Conservation (phyloP, 2,329 filamentous ascomycete species). For the Colletotrichum sp. region DNA sequence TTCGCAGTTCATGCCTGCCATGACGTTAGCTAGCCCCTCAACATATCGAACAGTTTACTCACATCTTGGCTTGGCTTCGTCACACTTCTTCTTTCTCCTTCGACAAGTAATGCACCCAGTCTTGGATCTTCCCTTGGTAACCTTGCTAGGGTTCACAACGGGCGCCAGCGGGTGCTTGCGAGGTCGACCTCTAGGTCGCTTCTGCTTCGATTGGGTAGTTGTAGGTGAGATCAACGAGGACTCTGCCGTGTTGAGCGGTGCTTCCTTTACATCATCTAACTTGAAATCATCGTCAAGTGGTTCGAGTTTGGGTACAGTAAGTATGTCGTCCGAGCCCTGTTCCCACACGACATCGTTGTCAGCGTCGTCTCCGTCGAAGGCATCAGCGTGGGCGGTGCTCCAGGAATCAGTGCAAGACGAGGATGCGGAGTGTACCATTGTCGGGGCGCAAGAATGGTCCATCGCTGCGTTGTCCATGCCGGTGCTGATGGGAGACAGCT, state of each 20-base stretch:
- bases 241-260: constrained; percentile 33
- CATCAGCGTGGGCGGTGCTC: constrained; percentile 44
- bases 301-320: constrained; percentile 60
- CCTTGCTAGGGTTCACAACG: constrained; percentile 64
- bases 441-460: constrained; percentile 43
- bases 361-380: constrained; percentile 34
- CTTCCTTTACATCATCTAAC: constrained; percentile 56
- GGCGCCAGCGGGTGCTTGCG: constrained; percentile 77
- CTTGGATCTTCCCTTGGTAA: constrained; percentile 78
- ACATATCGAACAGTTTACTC: constrained; percentile 33
- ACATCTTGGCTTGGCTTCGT: constrained; percentile 72
- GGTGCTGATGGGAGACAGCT: constrained; percentile 59
- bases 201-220: constrained; percentile 45
- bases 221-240: constrained; percentile 16
- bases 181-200: constrained; percentile 78
- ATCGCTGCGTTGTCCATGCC: constrained; percentile 46
- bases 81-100: constrained; percentile 75
- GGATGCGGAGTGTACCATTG: constrained; percentile 49
- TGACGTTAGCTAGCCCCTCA: constrained; percentile 9
- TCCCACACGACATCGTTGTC: constrained; percentile 54
- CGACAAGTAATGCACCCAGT: constrained; percentile 72
- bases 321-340: constrained; percentile 46
- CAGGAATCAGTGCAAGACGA: constrained; percentile 52
- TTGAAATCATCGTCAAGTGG: constrained; percentile 61
- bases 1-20: constrained; percentile 80